Evolutionary conservation across 805 yeast genomes (phyloP).

Genomic region (Grigorovia humatica): DNA sequence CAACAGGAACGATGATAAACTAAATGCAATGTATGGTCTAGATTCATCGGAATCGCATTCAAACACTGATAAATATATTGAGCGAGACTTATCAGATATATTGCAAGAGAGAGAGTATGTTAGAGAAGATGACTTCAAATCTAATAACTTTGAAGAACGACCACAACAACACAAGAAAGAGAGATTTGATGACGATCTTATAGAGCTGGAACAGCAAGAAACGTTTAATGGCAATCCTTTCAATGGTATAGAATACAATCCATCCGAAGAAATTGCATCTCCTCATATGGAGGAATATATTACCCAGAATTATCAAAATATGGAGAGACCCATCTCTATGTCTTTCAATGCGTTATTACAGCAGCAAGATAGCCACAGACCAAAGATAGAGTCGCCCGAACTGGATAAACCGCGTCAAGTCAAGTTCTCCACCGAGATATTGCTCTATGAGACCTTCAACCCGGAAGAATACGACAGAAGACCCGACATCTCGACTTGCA

Average conservation of each 20-base stretch:
- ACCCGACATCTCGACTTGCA: conserved; percentile 89
- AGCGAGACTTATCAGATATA: too few species aligned
- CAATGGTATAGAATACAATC: conserved; percentile 8
- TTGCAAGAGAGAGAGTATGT: too few species aligned
- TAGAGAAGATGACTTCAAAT: too few species aligned
- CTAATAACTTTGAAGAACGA: background rate
- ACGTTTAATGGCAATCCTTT: conserved; percentile 23
- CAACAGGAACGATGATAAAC: background rate
- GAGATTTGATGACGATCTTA: background rate
- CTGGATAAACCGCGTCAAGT: background rate
- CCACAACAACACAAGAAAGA: background rate
- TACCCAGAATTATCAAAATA: background rate
- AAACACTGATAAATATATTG: too few species aligned
- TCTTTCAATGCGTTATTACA: conserved; percentile 56
- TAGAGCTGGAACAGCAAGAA: background rate
- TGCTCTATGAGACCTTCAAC: conserved; percentile 75
- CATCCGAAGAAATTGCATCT: background rate
- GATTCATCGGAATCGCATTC: too few species aligned
- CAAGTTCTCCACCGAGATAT: conserved; percentile 68
- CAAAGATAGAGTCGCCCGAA: conserved; percentile 26
- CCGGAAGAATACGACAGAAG: conserved; percentile 83
- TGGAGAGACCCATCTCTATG: conserved; percentile 32
- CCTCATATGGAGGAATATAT: conserved; percentile 6
- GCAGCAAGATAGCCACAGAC: conserved; percentile 24
- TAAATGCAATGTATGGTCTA: too few species aligned